Evolutionary conservation across 495 filamentous ascomycete genomes (phyloP).

Genomic region (Penicilliopsis zonata): DNA sequence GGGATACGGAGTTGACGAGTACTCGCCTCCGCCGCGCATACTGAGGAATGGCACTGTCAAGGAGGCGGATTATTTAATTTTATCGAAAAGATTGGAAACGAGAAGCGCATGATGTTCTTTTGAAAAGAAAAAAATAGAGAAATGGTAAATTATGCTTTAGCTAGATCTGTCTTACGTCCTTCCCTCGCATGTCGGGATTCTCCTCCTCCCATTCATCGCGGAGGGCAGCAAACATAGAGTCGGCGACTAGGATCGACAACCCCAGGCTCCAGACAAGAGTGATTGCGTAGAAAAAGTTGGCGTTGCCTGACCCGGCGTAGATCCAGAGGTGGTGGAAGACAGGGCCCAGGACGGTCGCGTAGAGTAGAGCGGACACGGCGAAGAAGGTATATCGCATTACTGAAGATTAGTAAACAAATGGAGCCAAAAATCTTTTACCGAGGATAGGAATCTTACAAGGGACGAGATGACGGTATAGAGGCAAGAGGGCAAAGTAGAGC

Average conservation of each 20-base stretch:
- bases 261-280: constrained; percentile 95
- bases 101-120: background rate
- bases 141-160: constrained; percentile 6
- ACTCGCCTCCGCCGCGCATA: constrained; percentile 47
- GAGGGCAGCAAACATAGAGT: constrained; percentile 76
- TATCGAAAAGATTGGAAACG: constrained; percentile 46
- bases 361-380: constrained; percentile 65
- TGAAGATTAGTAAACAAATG: constrained; percentile 16
- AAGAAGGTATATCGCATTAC: constrained; percentile 94
- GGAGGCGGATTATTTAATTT: constrained; percentile 55
- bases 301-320: constrained; percentile 94
- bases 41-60: constrained; percentile 54
- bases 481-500: constrained; percentile 69
- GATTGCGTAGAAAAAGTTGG: constrained; percentile 99
- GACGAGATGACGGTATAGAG: constrained; percentile 89
- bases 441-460: constrained; percentile 47
- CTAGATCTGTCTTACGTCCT: constrained; percentile 77
- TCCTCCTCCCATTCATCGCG: constrained; percentile 93
- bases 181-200: constrained; percentile 76
- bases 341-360: constrained; percentile 78
- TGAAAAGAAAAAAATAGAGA: background rate
- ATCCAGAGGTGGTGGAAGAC: constrained; percentile 98
- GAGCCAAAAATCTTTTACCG: background rate
- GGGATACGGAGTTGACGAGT: constrained; percentile 58
- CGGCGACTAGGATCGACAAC: constrained; percentile 65